Evolutionary conservation across 2,329 filamentous ascomycete species (phyloP).

Genomic region (Tolypocladium inflatum): DNA sequence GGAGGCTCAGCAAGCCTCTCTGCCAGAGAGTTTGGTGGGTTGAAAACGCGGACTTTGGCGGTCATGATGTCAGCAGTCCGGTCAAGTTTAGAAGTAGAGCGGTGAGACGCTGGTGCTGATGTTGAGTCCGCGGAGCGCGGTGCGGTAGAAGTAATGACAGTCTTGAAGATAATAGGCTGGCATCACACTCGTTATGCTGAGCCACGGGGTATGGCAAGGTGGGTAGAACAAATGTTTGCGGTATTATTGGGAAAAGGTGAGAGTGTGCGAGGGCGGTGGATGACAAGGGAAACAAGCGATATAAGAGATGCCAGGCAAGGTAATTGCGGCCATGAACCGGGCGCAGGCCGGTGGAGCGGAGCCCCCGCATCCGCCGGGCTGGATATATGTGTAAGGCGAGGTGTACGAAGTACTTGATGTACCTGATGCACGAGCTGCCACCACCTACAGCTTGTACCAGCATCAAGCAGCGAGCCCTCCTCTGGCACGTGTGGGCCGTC

Average conservation of each 20-base stretch:
- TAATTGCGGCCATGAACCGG: background rate
- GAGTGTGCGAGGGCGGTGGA: background rate
- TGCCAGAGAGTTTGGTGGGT: conserved; percentile 62
- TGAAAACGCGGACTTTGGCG: conserved; percentile 29
- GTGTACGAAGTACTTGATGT: background rate
- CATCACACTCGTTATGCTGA: conserved; percentile 47
- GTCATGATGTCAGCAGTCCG: conserved; percentile 24
- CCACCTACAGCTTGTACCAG: background rate
- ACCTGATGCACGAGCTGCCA: background rate
- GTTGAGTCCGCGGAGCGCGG: conserved; percentile 75
- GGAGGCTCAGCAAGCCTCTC: conserved; percentile 48
- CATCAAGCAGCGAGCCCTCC: background rate
- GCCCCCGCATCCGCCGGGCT: background rate
- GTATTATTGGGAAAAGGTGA: background rate
- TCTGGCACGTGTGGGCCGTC: background rate
- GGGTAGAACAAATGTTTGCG: background rate
- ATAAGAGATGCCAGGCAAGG: background rate
- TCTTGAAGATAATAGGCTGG: conserved; percentile 74
- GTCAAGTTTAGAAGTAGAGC: conserved; percentile 50
- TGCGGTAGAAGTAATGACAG: conserved; percentile 90
- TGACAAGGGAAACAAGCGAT: background rate
- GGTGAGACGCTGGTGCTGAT: conserved; percentile 71
- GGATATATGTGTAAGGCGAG: background rate
- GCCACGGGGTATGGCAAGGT: background rate
- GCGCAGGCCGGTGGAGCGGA: background rate